Evolutionary conservation across 1,284 basidiomycete species (phyloP).

Genomic region (Ganoderma lucidum): DNA sequence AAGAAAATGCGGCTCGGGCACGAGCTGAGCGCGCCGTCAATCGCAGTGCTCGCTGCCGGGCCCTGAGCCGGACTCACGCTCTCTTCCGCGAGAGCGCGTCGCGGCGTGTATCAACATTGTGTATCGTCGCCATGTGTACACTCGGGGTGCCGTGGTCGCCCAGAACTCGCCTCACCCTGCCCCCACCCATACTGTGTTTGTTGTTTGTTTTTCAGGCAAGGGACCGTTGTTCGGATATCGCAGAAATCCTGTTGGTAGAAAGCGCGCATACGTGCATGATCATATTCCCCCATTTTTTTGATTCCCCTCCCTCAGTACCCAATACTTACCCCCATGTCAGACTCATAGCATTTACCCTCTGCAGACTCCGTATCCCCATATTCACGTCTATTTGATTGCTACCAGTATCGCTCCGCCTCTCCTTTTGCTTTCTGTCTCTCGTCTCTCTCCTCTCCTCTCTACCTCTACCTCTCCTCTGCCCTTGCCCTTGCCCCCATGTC

Average conservation of each 20-base stretch:
- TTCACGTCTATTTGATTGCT: conserved; percentile 10
- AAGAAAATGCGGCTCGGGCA: conserved; percentile 64
- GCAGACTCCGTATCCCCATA: conserved; percentile 1
- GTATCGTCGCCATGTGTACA: conserved; percentile 40
- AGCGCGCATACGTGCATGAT: conserved; percentile 38
- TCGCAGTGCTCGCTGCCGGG: conserved; percentile 35
- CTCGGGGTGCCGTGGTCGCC: conserved; percentile 28
- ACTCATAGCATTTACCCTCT: conserved; percentile 13
- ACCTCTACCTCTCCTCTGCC: neutral
- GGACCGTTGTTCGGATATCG: conserved; percentile 15
- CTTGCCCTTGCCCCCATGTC: conserved; percentile 3
- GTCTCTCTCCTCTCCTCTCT: conserved; percentile 1
- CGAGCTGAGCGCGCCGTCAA: conserved; percentile 31
- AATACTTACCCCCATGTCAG: conserved; percentile 2
- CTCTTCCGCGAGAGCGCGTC: neutral
- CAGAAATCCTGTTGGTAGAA: conserved; percentile 4
- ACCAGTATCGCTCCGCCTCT: conserved; percentile 19
- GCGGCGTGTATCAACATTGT: conserved; percentile 5
- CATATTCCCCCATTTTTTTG: conserved; percentile 25
- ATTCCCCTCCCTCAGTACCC: conserved; percentile 6
- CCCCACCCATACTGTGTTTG: neutral
- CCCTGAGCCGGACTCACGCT: conserved; percentile 20
- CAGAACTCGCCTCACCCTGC: neutral
- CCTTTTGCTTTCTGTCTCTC: neutral
- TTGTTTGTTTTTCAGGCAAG: conserved; percentile 22